Evolutionary conservation across 768 basidiomycete genomes (phyloP).

Genomic region (Hygrophoropsis aurantiaca): DNA sequence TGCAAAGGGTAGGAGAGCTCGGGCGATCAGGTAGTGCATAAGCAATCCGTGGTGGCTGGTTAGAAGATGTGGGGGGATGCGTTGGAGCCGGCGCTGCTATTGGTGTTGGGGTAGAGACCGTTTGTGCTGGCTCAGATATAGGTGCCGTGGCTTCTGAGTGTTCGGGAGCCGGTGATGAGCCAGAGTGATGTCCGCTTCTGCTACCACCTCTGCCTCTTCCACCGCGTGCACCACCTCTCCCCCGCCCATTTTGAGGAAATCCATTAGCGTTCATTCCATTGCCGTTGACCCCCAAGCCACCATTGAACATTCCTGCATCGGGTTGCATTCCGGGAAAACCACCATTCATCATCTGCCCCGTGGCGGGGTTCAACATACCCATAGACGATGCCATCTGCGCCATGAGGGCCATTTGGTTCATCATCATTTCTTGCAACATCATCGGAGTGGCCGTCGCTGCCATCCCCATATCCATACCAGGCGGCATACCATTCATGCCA

Average conservation of each 20-base stretch:
- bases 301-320: conserved; percentile 48
- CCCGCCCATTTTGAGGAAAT: conserved; percentile 35
- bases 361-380: conserved; percentile 67
- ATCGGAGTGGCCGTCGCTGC: conserved; percentile 66
- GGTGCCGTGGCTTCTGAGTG: conserved; percentile 10
- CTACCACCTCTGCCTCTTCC: conserved; percentile 47
- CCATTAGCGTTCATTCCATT: conserved; percentile 15
- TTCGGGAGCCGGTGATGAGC: conserved; percentile 19
- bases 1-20: conserved; percentile 89
- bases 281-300: conserved; percentile 24
- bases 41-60: conserved; percentile 24
- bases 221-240: conserved; percentile 47
- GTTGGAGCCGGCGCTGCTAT: conserved; percentile 25
- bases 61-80: conserved; percentile 15
- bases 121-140: conserved; percentile 11
- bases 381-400: conserved; percentile 86
- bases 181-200: conserved; percentile 40
- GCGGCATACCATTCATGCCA: conserved; percentile 34
- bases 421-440: conserved; percentile 86
- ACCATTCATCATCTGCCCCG: conserved; percentile 57
- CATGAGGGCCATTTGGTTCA: conserved; percentile 92
- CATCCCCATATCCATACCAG: conserved; percentile 64
- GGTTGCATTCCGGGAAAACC: conserved; percentile 60
- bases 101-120: conserved; percentile 8
- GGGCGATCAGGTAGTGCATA: conserved; percentile 75